Base-by-base conservation (phyloP, 2,329 filamentous ascomycete species). In the Cladosporium sp. region DNA sequence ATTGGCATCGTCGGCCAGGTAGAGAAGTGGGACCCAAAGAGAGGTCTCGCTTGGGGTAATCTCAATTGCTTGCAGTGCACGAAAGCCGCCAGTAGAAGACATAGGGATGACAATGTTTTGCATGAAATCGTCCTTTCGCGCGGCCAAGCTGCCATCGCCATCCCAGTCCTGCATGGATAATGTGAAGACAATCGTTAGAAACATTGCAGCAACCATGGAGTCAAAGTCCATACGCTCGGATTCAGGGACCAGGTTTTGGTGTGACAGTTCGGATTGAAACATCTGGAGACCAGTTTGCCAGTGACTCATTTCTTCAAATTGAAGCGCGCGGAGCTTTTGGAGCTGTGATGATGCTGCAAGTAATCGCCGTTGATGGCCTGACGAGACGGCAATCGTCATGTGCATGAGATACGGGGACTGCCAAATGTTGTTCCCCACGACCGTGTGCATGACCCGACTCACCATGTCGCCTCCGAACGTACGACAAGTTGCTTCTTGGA, bases 371-470 rank as follows among this genome's bases (percentile, higher is more conserved):
- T 53, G 48, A 29, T 49, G 46, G 5, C 54, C 58, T 20, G 42
- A 32, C 12, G 55, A 53, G 4, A 59, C 53, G 9, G 58, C 58
- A 11, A 60, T 43, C 12, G 54, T 43, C 52, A 60, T 52, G 29
- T 59, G 56, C 55, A 57, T 60, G 2, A 60, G 50, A 15, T 53
- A 55, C 2, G 55, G 52, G 38, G 52, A 38, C n/a, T 49, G 27
- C 55, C 57, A 60, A 15, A 51, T 53, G 18, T 47, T 35, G 9
- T 47, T 51, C 12, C 45, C 42, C 3, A 57, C 55, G 18, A 51
- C 43, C 20, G 29, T 13, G 13, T 55, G 55, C 52, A 60, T 56
- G 20, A 59, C 49, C 6, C 18, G 12, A 12, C 43, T 43, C 11
- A 50, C 41, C 16, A 15, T 30, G 13, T 36, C 20, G 7, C 48